phyloP scores from a whole-genome alignment of 805 yeast genomes.

The Saccharomyces paradoxus region DNA sequence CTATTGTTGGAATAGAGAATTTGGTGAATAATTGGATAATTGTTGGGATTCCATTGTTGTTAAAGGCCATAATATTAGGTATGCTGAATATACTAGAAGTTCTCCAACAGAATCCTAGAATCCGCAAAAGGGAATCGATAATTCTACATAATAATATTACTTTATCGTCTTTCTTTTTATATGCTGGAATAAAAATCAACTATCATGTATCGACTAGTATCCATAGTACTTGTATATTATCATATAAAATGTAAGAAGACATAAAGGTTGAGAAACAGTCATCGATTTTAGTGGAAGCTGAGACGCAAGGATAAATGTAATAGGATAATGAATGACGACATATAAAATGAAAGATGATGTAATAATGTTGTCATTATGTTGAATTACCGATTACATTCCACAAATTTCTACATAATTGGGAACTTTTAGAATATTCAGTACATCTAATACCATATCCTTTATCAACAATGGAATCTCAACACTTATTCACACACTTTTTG shows the following conservation, averaged over 20 bases:
- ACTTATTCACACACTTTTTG: background rate
- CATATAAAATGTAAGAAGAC: background rate
- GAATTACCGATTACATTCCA: background rate
- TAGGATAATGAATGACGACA: background rate
- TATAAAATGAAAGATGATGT: background rate
- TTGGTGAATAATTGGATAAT: too few relatives aligned
- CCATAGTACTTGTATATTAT: background rate
- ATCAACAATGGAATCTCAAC: background rate
- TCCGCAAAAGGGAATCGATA: too few relatives aligned
- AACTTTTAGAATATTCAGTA: background rate
- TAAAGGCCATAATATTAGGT: too few relatives aligned
- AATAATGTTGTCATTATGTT: background rate
- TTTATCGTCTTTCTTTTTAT: too few relatives aligned
- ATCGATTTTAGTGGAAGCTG: background rate
- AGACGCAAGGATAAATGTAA: background rate
- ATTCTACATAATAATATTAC: too few relatives aligned
- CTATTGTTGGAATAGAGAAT: too few relatives aligned
- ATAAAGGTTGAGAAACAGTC: background rate
- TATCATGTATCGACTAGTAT: too few relatives aligned
- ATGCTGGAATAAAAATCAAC: too few relatives aligned
- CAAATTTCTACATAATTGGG: background rate
- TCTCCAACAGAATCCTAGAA: too few relatives aligned
- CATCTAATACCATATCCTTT: background rate
- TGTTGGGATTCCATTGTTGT: too few relatives aligned
- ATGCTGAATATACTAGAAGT: too few relatives aligned